Evolutionary conservation across 2,329 filamentous ascomycete species (phyloP), one percentile per base, ranked within the genome.

Genomic region (Penicillium sp.): DNA sequence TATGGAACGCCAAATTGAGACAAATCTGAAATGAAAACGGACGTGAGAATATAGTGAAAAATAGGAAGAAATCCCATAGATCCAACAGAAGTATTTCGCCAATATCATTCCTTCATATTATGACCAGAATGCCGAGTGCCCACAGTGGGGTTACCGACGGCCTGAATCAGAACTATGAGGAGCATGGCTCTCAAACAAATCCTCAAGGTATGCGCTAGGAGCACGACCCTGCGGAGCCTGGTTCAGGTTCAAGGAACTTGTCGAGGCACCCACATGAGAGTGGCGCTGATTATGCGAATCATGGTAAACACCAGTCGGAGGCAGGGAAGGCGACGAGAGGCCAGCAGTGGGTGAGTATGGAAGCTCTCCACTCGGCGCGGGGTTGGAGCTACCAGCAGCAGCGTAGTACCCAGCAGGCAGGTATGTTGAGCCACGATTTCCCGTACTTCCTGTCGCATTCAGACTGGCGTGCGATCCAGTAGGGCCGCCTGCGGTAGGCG

Each of bases 321-420:
- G 72, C 34, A 83, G 75, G 37, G 77, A 77, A 15, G 55, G 78
- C 21, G 83, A 82, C 37, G 85, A 83, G 1, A 85, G 81, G 12
- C 82, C 80, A 60, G 81, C 84, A 60, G 87, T 85, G 15, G 82
- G 80, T 57, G 80, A 79, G 42, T 77, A 56, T 16, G 50, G 55
- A 16, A 45, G 51, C 45, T 66, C 62, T 40, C 63, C 59, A 18
- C 76, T 76, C 50, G 75, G 74, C 13, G 72, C 78, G 52, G 70
- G 72, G 41, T 81, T 78, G 12, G 80, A 80, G 32, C 80, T 81
- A 23, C 87, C 83, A 6, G 90, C 82, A 29, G 89, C 83, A 32
- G 91, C 87, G 69, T 97, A 97, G 76, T 96, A 97, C 1, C 93
- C 93, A 3, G 93, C 88, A 16, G 93, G 93, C 21, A 97, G 80